phyloP scores from a whole-genome alignment of 768 basidiomycete genomes.

The Suillus decipiens region DNA sequence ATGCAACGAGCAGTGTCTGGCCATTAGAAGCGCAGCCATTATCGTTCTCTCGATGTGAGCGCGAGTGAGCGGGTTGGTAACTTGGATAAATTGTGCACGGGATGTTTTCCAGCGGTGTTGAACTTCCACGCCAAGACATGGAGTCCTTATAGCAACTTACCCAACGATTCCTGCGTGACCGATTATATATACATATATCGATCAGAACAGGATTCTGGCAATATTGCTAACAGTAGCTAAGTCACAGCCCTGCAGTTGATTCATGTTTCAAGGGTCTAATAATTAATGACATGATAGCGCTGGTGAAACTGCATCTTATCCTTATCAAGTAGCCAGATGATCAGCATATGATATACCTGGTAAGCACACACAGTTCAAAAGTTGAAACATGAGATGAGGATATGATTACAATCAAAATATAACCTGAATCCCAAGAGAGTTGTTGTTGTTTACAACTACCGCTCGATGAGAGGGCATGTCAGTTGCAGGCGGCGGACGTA shows the following conservation, averaged over 20 bases:
- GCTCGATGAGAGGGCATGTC: background rate
- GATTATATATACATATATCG: no score
- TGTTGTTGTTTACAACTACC: background rate
- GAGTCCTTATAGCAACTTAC: background rate
- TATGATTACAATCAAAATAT: background rate
- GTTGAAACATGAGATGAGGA: no score
- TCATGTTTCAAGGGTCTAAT: background rate
- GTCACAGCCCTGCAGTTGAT: background rate
- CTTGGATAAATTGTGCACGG: no score
- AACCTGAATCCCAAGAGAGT: background rate
- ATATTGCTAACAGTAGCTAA: background rate
- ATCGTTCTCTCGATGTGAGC: no score
- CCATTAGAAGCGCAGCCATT: background rate
- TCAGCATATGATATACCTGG: background rate
- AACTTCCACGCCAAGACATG: background rate
- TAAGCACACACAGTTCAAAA: no score
- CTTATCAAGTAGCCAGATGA: background rate
- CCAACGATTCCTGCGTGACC: no score
- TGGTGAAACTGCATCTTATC: background rate
- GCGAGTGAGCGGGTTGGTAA: no score
- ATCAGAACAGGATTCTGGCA: background rate
- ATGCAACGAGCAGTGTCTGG: background rate
- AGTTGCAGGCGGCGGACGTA: background rate
- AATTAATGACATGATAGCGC: background rate
- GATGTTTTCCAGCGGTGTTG: no score